Conservation (phyloP, 2,329 filamentous ascomycete species). For the Diaporthe sp. region DNA sequence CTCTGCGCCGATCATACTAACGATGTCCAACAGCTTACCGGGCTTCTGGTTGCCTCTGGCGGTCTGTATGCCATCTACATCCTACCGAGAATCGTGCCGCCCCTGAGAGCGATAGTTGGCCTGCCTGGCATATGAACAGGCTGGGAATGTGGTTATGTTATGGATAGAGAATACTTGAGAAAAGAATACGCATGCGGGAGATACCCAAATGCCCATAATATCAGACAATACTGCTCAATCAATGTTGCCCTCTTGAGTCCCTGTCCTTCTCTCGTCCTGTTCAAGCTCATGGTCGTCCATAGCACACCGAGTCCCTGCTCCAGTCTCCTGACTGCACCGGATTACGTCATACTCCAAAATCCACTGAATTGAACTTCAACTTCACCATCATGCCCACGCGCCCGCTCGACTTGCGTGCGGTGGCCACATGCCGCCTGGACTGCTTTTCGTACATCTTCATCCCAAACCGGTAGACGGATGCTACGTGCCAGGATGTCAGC, state of each 20-base stretch:
- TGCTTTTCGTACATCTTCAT: neutral
- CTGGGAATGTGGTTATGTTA: neutral
- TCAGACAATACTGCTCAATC: neutral
- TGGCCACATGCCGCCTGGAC: slow-evolving; percentile 26
- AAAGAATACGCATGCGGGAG: slow-evolving; percentile 1
- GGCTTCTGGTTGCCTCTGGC: slow-evolving; percentile 62
- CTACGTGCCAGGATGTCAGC: slow-evolving; percentile 52
- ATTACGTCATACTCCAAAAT: slow-evolving; percentile 32
- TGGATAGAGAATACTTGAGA: slow-evolving; percentile 10
- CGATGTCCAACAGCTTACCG: slow-evolving; percentile 60
- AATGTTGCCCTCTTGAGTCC: neutral
- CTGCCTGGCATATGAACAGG: slow-evolving; percentile 63
- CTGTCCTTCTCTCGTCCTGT: neutral
- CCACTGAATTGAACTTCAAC: neutral
- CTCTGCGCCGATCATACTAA: neutral
- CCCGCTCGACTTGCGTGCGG: neutral
- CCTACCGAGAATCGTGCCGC: slow-evolving; percentile 65
- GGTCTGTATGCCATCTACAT: slow-evolving; percentile 67
- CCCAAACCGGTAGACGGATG: neutral
- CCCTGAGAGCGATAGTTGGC: slow-evolving; percentile 60
- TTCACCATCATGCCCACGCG: neutral
- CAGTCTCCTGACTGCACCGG: neutral
- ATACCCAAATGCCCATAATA: slow-evolving; percentile 21
- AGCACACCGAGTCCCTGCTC: neutral
- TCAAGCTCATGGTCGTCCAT: neutral